These are phyloP conservation scores for Fusarium fujikuroi DNA, from an alignment of 2,329 filamentous ascomycete species.

Conservation along the genomic window DNA sequence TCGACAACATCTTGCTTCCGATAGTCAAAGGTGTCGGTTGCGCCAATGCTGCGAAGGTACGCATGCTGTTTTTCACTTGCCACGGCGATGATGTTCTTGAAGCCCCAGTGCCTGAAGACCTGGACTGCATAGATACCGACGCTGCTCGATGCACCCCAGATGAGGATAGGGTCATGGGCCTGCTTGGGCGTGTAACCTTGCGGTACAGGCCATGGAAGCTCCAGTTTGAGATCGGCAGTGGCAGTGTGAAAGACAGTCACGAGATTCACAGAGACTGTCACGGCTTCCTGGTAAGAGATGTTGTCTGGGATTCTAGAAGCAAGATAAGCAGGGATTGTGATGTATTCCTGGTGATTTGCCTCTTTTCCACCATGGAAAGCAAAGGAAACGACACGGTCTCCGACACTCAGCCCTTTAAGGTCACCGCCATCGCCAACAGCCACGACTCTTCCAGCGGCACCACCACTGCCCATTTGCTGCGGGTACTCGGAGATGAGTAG, in stretches of 20 bases:
- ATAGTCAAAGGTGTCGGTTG: conserved; percentile 61
- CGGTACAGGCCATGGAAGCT: conserved; percentile 67
- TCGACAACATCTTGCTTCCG: conserved; percentile 50
- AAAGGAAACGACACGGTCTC: conserved; percentile 68
- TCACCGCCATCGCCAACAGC: conserved; percentile 55
- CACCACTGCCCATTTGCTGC: conserved; percentile 61
- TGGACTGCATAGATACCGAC: conserved; percentile 63
- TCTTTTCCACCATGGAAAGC: conserved; percentile 58
- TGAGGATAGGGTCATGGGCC: conserved; percentile 54
- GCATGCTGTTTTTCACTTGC: conserved; percentile 59
- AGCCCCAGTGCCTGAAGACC: conserved; percentile 64
- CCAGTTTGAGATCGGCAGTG: conserved; percentile 60
- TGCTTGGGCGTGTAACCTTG: conserved; percentile 50
- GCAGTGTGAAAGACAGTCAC: conserved; percentile 69
- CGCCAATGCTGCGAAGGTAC: conserved; percentile 57
- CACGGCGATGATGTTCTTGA: conserved; percentile 60
- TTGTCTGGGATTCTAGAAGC: conserved; percentile 57
- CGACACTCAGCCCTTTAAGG: conserved; percentile 57
- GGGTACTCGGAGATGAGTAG: conserved; percentile 62
- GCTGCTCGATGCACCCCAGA: conserved; percentile 64
- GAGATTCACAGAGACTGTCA: conserved; percentile 66
- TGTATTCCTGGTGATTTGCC: conserved; percentile 66
- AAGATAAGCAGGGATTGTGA: conserved; percentile 62
- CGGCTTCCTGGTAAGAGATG: conserved; percentile 57
- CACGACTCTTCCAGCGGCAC: conserved; percentile 63